Conservation (phyloP, 805 yeast genomes). For the Metschnikowia picachoensis region DNA sequence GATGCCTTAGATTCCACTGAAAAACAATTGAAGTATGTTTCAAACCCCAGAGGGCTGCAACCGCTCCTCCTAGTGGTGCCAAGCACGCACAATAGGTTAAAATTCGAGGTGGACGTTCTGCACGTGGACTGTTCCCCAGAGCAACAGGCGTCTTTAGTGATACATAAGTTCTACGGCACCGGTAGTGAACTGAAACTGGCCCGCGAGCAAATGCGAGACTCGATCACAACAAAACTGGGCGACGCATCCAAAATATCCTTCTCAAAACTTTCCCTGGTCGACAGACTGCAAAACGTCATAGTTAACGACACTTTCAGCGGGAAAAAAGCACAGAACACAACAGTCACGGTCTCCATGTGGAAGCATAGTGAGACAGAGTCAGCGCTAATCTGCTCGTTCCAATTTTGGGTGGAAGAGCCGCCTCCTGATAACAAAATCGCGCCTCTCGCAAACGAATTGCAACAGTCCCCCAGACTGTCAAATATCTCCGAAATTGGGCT, state of each 20-base stretch:
- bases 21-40: conserved; percentile 23
- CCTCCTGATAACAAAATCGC: neutral
- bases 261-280: conserved; percentile 25
- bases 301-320: conserved; percentile 14
- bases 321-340: neutral
- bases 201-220: conserved; percentile 9
- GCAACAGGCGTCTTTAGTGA: conserved; percentile 23
- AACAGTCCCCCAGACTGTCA: neutral
- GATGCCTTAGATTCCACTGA: neutral
- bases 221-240: conserved; percentile 5
- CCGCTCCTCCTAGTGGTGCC: conserved; percentile 34
- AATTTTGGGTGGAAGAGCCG: conserved; percentile 4
- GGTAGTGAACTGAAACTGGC: neutral
- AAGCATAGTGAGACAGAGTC: conserved; percentile 2
- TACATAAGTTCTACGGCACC: conserved; percentile 25
- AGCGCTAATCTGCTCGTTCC: conserved; percentile 3
- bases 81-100: conserved; percentile 21
- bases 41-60: conserved; percentile 16
- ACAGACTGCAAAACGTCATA: conserved; percentile 11
- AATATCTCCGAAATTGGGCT: conserved; percentile 7
- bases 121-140: conserved; percentile 14
- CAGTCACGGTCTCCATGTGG: conserved; percentile 14
- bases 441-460: neutral
- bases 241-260: conserved; percentile 31
- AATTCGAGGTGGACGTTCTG: conserved; percentile 25